A percentile compares a stretch with the other conserved stretches of the same genome.
Conservation (phyloP, 768 basidiomycete species). For the Termitomyces sp. region DNA sequence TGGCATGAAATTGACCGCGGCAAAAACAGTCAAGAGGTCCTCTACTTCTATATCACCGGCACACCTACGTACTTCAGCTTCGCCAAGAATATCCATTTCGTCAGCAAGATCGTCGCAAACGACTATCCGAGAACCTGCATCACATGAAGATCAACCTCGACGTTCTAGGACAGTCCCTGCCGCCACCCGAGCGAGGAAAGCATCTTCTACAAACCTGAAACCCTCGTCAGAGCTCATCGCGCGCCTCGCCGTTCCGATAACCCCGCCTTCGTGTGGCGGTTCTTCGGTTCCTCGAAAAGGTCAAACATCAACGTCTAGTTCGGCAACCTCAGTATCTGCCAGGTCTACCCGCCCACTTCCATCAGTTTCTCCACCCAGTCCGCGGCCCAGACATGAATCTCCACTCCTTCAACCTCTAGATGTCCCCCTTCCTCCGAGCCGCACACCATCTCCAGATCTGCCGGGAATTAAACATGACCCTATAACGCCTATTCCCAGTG, state of each 20-base stretch:
- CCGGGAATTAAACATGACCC: slow-evolving; percentile 27
- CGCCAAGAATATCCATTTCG: slow-evolving; percentile 9
- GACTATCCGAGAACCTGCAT: not conserved
- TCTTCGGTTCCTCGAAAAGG: slow-evolving; percentile 8
- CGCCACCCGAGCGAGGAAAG: slow-evolving; percentile 17
- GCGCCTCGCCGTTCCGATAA: not conserved
- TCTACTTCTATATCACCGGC: slow-evolving; percentile 1
- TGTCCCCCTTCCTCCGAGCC: slow-evolving; percentile 18
- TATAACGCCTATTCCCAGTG: slow-evolving; percentile 24
- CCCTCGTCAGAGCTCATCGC: not conserved
- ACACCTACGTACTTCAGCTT: slow-evolving; percentile 3
- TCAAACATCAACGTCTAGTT: slow-evolving; percentile 12
- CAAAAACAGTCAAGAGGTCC: slow-evolving; percentile 5
- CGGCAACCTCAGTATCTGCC: slow-evolving; percentile 3
- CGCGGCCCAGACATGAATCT: slow-evolving; percentile 21
- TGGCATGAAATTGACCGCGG: slow-evolving; percentile 6
- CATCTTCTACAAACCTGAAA: not conserved
- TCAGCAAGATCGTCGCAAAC: slow-evolving; percentile 8
- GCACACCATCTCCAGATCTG: slow-evolving; percentile 38
- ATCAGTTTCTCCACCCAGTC: slow-evolving; percentile 18
- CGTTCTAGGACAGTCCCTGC: slow-evolving; percentile 23
- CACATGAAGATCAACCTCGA: slow-evolving; percentile 18
- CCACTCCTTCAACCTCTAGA: slow-evolving; percentile 14
- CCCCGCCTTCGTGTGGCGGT: slow-evolving; percentile 1
- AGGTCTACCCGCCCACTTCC: slow-evolving; percentile 10